These are phyloP conservation scores for Cordyceps tenuipes DNA, from an alignment of 2,329 filamentous ascomycete genomes.

Conservation along the genomic window DNA sequence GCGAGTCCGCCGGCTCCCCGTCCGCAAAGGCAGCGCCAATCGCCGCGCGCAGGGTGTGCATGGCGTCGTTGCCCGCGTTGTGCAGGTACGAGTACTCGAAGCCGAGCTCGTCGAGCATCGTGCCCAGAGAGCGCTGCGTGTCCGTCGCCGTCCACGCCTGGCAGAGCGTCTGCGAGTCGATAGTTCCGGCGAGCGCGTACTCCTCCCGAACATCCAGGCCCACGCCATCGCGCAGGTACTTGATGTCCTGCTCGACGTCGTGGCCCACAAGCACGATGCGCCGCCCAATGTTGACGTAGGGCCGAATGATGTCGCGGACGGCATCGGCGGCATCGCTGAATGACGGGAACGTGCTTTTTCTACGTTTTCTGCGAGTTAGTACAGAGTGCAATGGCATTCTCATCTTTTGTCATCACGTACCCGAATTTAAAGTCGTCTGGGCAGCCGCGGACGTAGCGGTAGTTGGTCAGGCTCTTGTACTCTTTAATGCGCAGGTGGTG, in stretches of 20 bases:
- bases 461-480: conserved; percentile 57
- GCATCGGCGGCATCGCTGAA: conserved; percentile 24
- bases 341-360: conserved; percentile 33
- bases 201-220: conserved; percentile 52
- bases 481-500: conserved; percentile 74
- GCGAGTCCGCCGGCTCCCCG: conserved; percentile 15
- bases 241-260: conserved; percentile 58
- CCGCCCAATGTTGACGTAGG: conserved; percentile 21
- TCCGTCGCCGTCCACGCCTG: conserved; percentile 48
- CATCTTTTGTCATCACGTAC: conserved; percentile 29
- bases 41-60: conserved; percentile 68
- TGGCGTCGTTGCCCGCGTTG: conserved; percentile 81
- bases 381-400: neutral
- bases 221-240: conserved; percentile 51
- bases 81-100: conserved; percentile 62
- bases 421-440: conserved; percentile 71
- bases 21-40: conserved; percentile 35
- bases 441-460: conserved; percentile 60
- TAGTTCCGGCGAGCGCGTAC: conserved; percentile 45
- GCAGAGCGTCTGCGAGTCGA: conserved; percentile 70
- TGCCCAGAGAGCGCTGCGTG: conserved; percentile 48
- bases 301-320: conserved; percentile 30
- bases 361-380: conserved; percentile 18
- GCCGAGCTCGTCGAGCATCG: conserved; percentile 55
- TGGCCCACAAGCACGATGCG: conserved; percentile 76